Evolutionary conservation across 208 protist species (phyloP), one percentile per base, ranked within the genome.

Genomic region (Naegleria gruberi): DNA sequence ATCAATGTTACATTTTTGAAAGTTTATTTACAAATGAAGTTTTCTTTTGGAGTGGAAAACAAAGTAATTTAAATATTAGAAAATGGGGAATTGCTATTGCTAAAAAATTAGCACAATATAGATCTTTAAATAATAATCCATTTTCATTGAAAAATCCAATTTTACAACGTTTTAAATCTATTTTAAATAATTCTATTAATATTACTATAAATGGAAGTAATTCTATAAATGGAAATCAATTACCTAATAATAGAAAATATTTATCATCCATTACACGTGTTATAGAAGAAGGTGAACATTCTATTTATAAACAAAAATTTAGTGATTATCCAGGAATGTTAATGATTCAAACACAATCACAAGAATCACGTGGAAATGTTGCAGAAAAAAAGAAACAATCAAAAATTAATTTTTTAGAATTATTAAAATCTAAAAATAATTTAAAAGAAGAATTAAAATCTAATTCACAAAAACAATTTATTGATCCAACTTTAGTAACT

Each of bases 1-100:
- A 88, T 40, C 10, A 65, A 45, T 88, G 84, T 65, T 88, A 88
- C 8, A 65, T 88, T 40, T 65, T 65, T 42, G 83, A 87, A 87
- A 34, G 6, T 30, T 17, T 55, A 5, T 87, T 42, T 37, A 46
- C 43, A 23, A 85, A 88, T 30, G 84, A 88, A 65, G 84, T 88
- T 40, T 88, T 88, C 45, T 34, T 88, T 43, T 88, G 84, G 84
- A 37, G 19, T 46, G 84, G 84, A 10, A 88, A 88, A 65, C 15
- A 57, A 23, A 55, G 43, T 55, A 41, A 45, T 45, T 23, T 55
- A n/a, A 45, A 87, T 41, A 40, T 40, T 41, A 47, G 83, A 55
- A 41, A 30, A 46, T 87, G 83, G 83, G 83, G 43, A 41, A 15
- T 87, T 34, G 44, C 44, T 17, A 55, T 87, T 10, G 41, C n/a